These are phyloP conservation scores for Capillidium heterosporum DNA, from an alignment of 371 early-diverging fungal genomes.

Conservation along the genomic window DNA sequence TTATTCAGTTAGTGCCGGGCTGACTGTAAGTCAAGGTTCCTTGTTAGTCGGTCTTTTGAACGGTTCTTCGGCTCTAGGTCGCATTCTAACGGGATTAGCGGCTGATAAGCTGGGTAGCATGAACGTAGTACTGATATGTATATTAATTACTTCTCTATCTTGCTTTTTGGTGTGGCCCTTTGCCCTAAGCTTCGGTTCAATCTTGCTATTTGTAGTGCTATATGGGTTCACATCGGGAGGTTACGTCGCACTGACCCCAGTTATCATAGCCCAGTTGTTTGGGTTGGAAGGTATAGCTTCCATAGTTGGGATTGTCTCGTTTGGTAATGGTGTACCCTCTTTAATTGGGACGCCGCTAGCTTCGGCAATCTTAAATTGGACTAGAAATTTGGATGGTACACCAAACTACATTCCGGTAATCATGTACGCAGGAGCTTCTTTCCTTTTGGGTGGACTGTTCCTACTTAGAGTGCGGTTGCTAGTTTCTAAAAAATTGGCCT, in stretches of 20 bases:
- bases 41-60: slow-evolving; percentile 30
- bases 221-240: slow-evolving; percentile 36
- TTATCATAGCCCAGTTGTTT: slow-evolving; percentile 19
- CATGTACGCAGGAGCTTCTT: background rate
- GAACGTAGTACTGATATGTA: slow-evolving; percentile 24
- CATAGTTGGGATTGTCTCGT: slow-evolving; percentile 19
- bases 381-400: background rate
- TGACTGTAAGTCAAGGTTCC: slow-evolving; percentile 16
- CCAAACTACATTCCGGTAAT: slow-evolving; percentile 1
- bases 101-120: slow-evolving; percentile 44
- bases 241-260: slow-evolving; percentile 23
- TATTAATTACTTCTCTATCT: slow-evolving; percentile 16
- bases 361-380: slow-evolving; percentile 17
- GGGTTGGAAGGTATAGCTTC: slow-evolving; percentile 19
- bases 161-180: slow-evolving; percentile 20
- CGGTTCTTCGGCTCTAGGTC: slow-evolving; percentile 36
- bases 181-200: slow-evolving; percentile 21
- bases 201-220: slow-evolving; percentile 25
- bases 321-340: slow-evolving; percentile 19
- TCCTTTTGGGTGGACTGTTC: background rate
- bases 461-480: background rate
- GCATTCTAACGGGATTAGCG: slow-evolving; percentile 36
- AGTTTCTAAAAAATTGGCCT: too few relatives aligned
- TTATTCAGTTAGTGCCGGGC: slow-evolving; percentile 10
- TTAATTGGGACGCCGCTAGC: slow-evolving; percentile 29